Percentiles rank a stretch among this genome's conserved stretches.
phyloP scores from a whole-genome alignment of 495 filamentous ascomycete species.

The Parathielavia hyrcaniae region DNA sequence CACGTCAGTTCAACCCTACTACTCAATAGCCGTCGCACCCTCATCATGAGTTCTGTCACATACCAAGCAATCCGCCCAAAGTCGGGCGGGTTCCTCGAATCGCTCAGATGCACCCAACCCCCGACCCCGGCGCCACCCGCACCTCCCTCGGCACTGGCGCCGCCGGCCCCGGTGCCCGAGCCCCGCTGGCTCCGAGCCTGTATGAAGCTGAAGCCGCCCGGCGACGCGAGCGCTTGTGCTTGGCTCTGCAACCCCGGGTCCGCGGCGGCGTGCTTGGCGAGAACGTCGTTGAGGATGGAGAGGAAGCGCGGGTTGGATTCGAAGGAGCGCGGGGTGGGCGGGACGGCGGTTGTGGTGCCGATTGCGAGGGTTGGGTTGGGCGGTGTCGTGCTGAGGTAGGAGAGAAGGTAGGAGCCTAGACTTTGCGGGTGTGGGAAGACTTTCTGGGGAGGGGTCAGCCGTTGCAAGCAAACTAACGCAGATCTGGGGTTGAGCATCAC shows the following conservation, averaged over 20 bases:
- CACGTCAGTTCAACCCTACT: background rate
- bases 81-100: slow-evolving; percentile 74
- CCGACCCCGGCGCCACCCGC: slow-evolving; percentile 75
- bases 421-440: slow-evolving; percentile 52
- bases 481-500: background rate
- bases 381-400: slow-evolving; percentile 68
- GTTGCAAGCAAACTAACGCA: too few relatives aligned
- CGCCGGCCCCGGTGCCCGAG: slow-evolving; percentile 55
- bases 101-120: slow-evolving; percentile 86
- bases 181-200: slow-evolving; percentile 36
- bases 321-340: slow-evolving; percentile 71
- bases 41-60: background rate
- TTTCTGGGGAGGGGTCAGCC: slow-evolving; percentile 50
- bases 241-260: slow-evolving; percentile 70
- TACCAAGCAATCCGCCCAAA: slow-evolving; percentile 80
- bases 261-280: slow-evolving; percentile 59
- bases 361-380: slow-evolving; percentile 64
- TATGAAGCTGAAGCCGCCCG: slow-evolving; percentile 55
- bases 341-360: slow-evolving; percentile 64
- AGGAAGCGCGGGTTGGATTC: slow-evolving; percentile 73
- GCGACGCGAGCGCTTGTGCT: slow-evolving; percentile 72
- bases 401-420: slow-evolving; percentile 53
- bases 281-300: slow-evolving; percentile 63
- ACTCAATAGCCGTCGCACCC: background rate
- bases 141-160: slow-evolving; percentile 76